phyloP scores from a whole-genome alignment of 257 asterid species.

The Nicotiana tomentosiformis region DNA sequence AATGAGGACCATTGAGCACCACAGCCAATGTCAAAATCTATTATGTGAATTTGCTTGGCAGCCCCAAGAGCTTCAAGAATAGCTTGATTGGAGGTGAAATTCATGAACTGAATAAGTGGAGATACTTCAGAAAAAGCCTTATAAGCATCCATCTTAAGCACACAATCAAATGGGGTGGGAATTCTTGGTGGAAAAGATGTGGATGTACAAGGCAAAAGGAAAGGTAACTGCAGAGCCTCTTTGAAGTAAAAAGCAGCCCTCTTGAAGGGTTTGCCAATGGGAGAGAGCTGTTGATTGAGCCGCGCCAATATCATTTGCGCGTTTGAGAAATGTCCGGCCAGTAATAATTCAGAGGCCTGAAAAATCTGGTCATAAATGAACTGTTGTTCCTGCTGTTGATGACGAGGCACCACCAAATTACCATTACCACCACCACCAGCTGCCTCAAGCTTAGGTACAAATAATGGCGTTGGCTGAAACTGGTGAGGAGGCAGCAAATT shows the following conservation, averaged over 20 bases:
- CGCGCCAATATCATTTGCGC: constrained; percentile 62
- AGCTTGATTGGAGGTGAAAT: constrained; percentile 49
- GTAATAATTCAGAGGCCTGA: constrained; percentile 39
- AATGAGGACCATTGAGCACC: constrained; percentile 70
- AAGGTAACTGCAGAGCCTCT: constrained; percentile 37
- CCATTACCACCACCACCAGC: constrained; percentile 19
- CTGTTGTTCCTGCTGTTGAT: constrained; percentile 23
- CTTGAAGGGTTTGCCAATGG: constrained; percentile 31
- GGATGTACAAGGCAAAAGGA: constrained; percentile 20
- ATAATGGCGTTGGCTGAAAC: constrained; percentile 17
- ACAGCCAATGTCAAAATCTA: constrained; percentile 53
- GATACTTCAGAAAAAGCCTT: constrained; percentile 41
- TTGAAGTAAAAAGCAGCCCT: constrained; percentile 44
- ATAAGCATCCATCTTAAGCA: constrained; percentile 51
- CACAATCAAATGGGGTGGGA: constrained; percentile 35
- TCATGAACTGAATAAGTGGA: constrained; percentile 39
- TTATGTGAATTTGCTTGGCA: constrained; percentile 29
- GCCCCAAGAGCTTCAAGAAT: constrained; percentile 42
- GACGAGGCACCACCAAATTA: constrained; percentile 9
- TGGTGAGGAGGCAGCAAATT: constrained; percentile 6
- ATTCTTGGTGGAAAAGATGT: constrained; percentile 15
- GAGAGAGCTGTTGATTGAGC: constrained; percentile 51
- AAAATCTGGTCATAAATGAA: constrained; percentile 31
- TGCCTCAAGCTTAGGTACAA: constrained; percentile 34
- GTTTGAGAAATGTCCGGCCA: constrained; percentile 42